A percentile compares a stretch with the other conserved stretches of the same genome.
Evolutionary conservation across 768 basidiomycete species (phyloP).

Genomic region (Daedalea quercina): DNA sequence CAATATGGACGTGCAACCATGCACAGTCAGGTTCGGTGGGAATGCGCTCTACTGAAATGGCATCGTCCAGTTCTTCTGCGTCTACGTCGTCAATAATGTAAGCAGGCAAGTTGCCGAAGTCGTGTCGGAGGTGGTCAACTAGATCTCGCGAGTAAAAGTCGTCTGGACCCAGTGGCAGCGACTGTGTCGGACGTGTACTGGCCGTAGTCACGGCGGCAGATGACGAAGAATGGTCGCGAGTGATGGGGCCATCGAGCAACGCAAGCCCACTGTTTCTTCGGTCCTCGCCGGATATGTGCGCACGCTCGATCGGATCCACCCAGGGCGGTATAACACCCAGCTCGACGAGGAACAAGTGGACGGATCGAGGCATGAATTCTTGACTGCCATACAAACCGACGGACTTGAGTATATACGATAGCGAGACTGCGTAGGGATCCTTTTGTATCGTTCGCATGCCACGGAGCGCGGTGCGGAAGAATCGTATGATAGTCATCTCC

Average conservation of each 20-base stretch:
- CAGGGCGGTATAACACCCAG: constrained; percentile 76
- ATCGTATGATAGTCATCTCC: constrained; percentile 53
- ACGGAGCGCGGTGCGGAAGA: constrained; percentile 50
- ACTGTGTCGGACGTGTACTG: background rate
- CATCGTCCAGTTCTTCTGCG: constrained; percentile 92
- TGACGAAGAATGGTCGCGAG: background rate
- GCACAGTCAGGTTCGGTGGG: constrained; percentile 45
- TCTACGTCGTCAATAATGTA: constrained; percentile 79
- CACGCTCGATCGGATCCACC: constrained; percentile 44
- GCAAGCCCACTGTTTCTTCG: background rate
- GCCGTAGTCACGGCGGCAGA: background rate
- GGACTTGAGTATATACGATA: constrained; percentile 51
- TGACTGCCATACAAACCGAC: constrained; percentile 31
- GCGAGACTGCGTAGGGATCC: constrained; percentile 52
- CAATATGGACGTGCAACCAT: constrained; percentile 91
- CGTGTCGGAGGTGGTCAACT: constrained; percentile 68
- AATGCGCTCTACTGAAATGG: constrained; percentile 74
- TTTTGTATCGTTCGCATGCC: constrained; percentile 41
- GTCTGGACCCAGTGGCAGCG: constrained; percentile 43
- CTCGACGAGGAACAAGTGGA: constrained; percentile 51
- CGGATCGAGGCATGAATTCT: constrained; percentile 25
- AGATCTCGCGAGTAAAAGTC: constrained; percentile 62
- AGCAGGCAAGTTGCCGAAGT: constrained; percentile 75
- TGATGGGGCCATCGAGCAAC: background rate
- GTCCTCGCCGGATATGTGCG: background rate